Evolutionary conservation across 139 green algal genomes (phyloP), one percentile per base, ranked within the genome.

Genomic region (Micractinium conductrix): DNA sequence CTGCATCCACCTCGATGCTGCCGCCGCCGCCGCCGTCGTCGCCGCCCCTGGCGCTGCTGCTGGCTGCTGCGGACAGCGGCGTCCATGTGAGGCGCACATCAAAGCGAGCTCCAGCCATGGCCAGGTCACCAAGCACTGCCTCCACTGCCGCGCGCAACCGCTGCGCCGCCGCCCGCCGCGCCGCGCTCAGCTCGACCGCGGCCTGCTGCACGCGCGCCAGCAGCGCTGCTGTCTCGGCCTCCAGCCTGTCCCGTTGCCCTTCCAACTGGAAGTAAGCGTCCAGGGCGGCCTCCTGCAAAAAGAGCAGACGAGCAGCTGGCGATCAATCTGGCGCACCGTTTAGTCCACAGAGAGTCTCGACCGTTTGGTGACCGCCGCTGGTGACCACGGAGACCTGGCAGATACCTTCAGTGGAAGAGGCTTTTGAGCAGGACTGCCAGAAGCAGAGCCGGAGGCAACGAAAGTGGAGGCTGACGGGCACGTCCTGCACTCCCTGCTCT

Each of bases 81-180:
- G 81, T 37, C 93, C 92, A 95, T 58, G 33, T 60, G 26, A 96
- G 87, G 28, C 86, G 86, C 42, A 97, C 93, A 28, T 95, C 91
- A 80, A 97, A 97, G 43, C 91, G 84, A 71, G 83, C 90, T 84
- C 85, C 87, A 0, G 78, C 67, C 94, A 97, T 96, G 9, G 91
- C 90, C 53, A 97, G 87, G 43, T 95, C 87, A 8, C 65, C 73
- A 30, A 97, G 90, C 40, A 88, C 91, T 5, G 37, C 40, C 79
- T 95, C 90, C 86, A 97, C 94, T 3, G 89, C 88, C 3, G 21
- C 50, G 0, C 87, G 72, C 80, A 97, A 88, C 40, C 62, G 74
- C 7, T 76, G 86, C 14, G 91, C 93, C 35, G 94, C 93, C 37
- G 63, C 79, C 1, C 85, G 76, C 60, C 91, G 82, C 37, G 24